Evolutionary conservation across 2,329 filamentous ascomycete species (phyloP), one percentile per base, ranked within the genome.

Genomic region (Kalmusia sp.): DNA sequence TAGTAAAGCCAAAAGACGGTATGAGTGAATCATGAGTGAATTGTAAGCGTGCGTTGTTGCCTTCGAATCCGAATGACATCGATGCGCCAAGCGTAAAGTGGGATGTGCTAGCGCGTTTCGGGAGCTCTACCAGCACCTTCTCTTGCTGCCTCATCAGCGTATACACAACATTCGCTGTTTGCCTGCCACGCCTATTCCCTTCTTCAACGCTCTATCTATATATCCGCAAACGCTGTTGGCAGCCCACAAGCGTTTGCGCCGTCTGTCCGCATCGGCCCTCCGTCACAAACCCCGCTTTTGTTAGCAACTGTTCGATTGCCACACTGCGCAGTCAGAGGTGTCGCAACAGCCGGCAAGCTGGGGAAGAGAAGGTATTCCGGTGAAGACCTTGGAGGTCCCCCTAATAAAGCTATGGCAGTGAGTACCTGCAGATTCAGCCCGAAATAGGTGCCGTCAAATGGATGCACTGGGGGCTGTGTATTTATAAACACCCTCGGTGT

Each of bases 391-490:
- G 68, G 70, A 64, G 62, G 68, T 69, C 73, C 73, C 52, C 54
- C 61, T 45, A 76, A 76, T 65, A 76, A 74, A 71, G 63, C 54
- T 57, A 77, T 77, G 74, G 64, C 73, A 56, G 73, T 76, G 65
- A 65, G 73, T 72, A 21, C 4, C 39, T 30, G 9, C 41, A 38
- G 37, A 50, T 47, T 30, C 35, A 37, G 27, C 37, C 22, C 27
- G 34, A 47, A 33, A 30, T 53, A 56, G 47, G 41, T 47, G 48
- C 53, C 50, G 51, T 46, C 39, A 14, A n/a, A 6, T 30, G 24
- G 11, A 55, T 49, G 54, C 40, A 35, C 44, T 50, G 50, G 48
- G 31, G 60, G 65, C 59, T 62, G 63, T 65, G 65, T 58, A 65
- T 68, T 63, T 67, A 60, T 63, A 63, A 63, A 65, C 59, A 57